Evolutionary conservation across 2,329 filamentous ascomycete genomes (phyloP), one percentile per base, ranked within the genome.

Genomic region (Colletotrichum gigasporum): DNA sequence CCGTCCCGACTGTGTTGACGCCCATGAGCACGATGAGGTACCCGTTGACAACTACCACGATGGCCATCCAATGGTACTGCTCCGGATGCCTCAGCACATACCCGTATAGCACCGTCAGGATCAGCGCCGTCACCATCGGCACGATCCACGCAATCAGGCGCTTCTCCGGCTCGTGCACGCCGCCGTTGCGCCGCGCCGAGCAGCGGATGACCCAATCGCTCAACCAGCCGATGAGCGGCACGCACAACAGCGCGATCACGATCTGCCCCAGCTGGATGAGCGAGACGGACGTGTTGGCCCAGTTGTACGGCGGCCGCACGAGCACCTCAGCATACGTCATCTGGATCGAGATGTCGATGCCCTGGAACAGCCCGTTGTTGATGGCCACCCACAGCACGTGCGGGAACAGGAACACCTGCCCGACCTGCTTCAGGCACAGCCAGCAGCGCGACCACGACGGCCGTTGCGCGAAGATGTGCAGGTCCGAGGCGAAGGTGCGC

Each of bases 161-260:
- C 32, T 80, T 75, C 54, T 82, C 79, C 0, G 79, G 74, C 60
- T 82, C 79, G 53, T 74, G 75, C 4, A 81, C 70, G 5, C 79
- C 79, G 8, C 74, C 71, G 59, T 82, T 82, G 7, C 73, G 75
- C 2, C 78, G 76, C 0, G 79, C 77, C 1, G 76, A 48, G 14
- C 30, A 50, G 22, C 60, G 63, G 48, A 63, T 66, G 53, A 63
- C 35, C 12, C 48, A 63, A 53, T 66, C 63, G 53, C 59, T 63
- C 39, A 66, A 16, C 52, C 54, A 54, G 12, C 63, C 63, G 26
- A 66, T 54, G 53, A 59, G 47, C 10, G 60, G 63, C 7, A 63
- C 47, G 18, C 42, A 63, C 1, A 66, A 35, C 18, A 63, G 32
- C 11, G 53, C 63, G 28, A 64, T n/a, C 11, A 53, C 20, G 30